Base-by-base conservation (phyloP, 2,329 filamentous ascomycete species). In the Colletotrichum brevisporum region DNA sequence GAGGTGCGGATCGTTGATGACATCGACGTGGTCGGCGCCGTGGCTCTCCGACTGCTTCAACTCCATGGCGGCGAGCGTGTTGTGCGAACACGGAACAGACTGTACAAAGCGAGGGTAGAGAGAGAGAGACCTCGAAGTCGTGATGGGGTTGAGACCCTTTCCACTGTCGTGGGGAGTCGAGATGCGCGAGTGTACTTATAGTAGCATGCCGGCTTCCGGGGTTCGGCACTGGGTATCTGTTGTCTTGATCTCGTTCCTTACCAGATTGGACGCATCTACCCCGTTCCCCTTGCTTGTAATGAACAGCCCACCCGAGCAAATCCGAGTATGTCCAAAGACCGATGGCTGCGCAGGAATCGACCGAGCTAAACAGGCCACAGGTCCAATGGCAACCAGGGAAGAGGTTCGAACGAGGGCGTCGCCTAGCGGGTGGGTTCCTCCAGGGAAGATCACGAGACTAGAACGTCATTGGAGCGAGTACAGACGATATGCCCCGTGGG, bases 21-120 rank as follows among this genome's bases (percentile, higher is more conserved):
- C 36, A 27, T 59, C 61, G 41, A 69, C 55, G 10, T 66, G 66
- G n/a, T 52, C 51, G 13, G 36, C 50, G 51, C 50, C 50, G 21
- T 55, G 50, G 16, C 66, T 66, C 27, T 66, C 62, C 18, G 63
- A 55, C 43, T 69, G 54, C 51, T 66, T 59, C n/a, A 60, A 43
- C 39, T 60, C 36, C 66, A 69, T 68, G 48, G 13, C 31, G 15
- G 4, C 27, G 26, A 36, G 31, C 31, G 31, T 36, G 31, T 41
- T 15, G 15, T 36, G 26, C 2, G 5, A 26, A n/a, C 31, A 10
- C 12, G 16, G 5, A n/a, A 43, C 24, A 12, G 27, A 12, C 16
- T 15, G 53, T 10, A 50, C 36, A 57, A 45, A 43, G 47, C 10
- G 48, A 45, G 47, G 18, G 36, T 27, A 21, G 5, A 24, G 24